Percentiles rank a stretch among this genome's conserved stretches.
phyloP scores from a whole-genome alignment of 805 yeast species.

The Blastobotrys terrestris region DNA sequence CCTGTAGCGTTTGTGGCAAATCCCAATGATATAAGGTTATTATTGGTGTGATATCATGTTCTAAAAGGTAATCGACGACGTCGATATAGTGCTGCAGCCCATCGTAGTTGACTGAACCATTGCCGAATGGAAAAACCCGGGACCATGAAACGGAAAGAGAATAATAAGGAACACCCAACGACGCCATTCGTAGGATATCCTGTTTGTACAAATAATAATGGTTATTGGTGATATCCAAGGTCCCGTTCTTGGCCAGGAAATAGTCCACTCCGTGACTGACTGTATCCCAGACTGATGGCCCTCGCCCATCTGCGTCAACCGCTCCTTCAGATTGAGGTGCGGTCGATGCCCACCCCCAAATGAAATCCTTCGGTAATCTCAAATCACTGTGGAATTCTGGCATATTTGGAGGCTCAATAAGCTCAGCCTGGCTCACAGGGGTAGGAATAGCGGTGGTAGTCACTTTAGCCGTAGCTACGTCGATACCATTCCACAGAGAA shows the following conservation, averaged over 20 bases:
- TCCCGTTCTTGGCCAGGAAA: conserved; percentile 11
- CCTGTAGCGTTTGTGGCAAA: conserved; percentile 25
- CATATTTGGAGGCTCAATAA: conserved; percentile 15
- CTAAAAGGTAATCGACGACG: conserved; percentile 27
- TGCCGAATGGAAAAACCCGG: conserved; percentile 30
- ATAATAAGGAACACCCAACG: conserved; percentile 30
- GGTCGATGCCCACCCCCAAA: conserved; percentile 30
- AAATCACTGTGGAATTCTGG: conserved; percentile 5
- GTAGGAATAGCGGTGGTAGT: conserved; percentile 10
- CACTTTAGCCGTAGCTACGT: conserved; percentile 7
- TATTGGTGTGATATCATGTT: conserved; percentile 23
- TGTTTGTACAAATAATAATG: conserved; percentile 32
- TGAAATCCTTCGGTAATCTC: conserved; percentile 9
- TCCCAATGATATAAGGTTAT: conserved; percentile 33
- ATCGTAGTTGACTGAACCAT: conserved; percentile 20
- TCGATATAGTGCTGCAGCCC: conserved; percentile 29
- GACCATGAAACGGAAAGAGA: conserved; percentile 32
- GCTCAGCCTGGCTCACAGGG: conserved; percentile 9
- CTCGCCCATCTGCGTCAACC: conserved; percentile 30
- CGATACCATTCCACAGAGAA: conserved; percentile 15
- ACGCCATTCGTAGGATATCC: conserved; percentile 29
- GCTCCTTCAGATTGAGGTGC: conserved; percentile 35
- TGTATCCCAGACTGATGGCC: conserved; percentile 28
- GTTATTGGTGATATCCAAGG: conserved; percentile 29
- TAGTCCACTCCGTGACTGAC: conserved; percentile 13